Conservation (phyloP, 2,329 filamentous ascomycete species). For the Colletotrichum eleusines region DNA sequence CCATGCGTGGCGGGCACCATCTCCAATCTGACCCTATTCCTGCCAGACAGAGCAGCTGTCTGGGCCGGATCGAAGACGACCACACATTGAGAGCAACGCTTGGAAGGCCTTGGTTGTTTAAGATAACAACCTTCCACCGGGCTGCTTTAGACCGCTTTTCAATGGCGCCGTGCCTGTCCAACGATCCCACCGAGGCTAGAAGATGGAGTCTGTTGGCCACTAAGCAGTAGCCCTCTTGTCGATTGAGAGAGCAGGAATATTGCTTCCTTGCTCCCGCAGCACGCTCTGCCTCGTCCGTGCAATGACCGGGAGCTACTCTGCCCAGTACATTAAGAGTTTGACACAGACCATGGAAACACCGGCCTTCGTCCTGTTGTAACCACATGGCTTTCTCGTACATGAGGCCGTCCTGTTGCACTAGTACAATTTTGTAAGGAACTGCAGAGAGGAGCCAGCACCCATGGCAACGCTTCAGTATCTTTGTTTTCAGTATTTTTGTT, state of each 20-base stretch:
- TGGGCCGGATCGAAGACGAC: background rate
- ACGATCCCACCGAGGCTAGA: background rate
- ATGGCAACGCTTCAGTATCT: slow-evolving; percentile 7
- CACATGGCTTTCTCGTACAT: background rate
- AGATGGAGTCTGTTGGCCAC: background rate
- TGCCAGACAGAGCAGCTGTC: slow-evolving; percentile 9
- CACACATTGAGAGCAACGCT: background rate
- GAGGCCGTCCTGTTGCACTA: background rate
- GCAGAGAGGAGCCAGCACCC: background rate
- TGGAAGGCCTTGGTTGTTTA: background rate
- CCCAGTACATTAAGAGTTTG: background rate
- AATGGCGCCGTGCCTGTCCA: background rate
- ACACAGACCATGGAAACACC: slow-evolving; percentile 16
- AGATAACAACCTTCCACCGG: slow-evolving; percentile 5
- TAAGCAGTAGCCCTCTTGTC: background rate
- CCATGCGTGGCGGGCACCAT: background rate
- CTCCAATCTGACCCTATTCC: slow-evolving; percentile 8
- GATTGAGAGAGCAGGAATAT: background rate
- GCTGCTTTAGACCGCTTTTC: slow-evolving; percentile 2
- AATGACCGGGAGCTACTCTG: slow-evolving; percentile 15
- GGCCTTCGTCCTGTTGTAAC: slow-evolving; percentile 7
- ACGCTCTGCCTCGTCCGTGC: slow-evolving; percentile 38
- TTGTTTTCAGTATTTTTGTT: background rate
- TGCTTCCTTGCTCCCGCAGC: slow-evolving; percentile 12
- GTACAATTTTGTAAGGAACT: background rate